phyloP scores from a whole-genome alignment of 78 protist species.

The Dictyostelium discoideum region DNA sequence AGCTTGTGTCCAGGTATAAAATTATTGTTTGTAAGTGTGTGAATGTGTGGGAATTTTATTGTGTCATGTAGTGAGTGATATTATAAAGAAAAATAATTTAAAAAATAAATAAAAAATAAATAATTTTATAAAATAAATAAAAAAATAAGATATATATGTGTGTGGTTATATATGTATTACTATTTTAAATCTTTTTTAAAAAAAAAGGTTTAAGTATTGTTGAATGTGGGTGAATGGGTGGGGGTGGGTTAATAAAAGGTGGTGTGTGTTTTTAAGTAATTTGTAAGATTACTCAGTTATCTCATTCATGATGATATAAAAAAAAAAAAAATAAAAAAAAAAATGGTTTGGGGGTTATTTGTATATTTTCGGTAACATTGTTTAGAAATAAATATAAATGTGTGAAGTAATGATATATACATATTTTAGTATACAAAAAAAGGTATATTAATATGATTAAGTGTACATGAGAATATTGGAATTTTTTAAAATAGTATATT shows the following conservation, averaged over 20 bases:
- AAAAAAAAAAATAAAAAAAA: too few relatives aligned
- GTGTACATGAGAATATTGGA: too few relatives aligned
- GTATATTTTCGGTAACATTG: background rate
- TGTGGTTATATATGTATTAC: background rate
- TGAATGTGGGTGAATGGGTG: background rate
- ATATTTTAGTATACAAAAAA: too few relatives aligned
- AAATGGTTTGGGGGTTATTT: background rate
- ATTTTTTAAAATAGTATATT: too few relatives aligned
- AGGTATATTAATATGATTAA: too few relatives aligned
- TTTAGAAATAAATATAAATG: background rate
- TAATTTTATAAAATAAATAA: too few relatives aligned
- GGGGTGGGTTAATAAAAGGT: background rate
- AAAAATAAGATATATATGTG: background rate
- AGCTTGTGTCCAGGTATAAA: too few relatives aligned
- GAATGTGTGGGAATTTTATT: background rate
- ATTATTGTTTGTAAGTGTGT: background rate
- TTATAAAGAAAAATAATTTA: background rate
- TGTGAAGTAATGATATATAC: too few relatives aligned
- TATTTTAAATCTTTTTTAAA: too few relatives aligned
- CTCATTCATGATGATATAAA: background rate
- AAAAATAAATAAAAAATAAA: background rate
- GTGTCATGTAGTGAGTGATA: background rate
- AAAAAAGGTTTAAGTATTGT: background rate
- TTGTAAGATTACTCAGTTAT: background rate
- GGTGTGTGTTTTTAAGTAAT: background rate